Base-by-base conservation (phyloP, 495 filamentous ascomycete species). In the Lepidopterella palustris region DNA sequence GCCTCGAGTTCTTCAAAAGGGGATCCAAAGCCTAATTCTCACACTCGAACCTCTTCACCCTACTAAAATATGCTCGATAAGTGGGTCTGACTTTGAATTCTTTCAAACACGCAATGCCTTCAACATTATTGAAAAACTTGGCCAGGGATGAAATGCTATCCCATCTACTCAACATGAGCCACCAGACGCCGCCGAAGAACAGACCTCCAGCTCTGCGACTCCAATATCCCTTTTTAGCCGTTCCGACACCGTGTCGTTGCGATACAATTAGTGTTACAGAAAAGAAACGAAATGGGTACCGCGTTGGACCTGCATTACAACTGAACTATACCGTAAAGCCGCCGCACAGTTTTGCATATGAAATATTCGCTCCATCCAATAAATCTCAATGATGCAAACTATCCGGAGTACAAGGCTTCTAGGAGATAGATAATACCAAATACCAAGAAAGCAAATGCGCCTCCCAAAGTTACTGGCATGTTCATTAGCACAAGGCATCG, bases 381-480 rank as follows among this genome's bases (percentile, higher is more conserved):
- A 42, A 13, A 3, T 42, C 35, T 2, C 18, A 42, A 18, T 11
- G 18, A 42, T 42, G 35, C 35, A 53, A 20, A 31, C 35, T 57
- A 61, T 18, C 28, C 59, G 15, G 53, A 57, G 50, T 72, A 72
- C n/a, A 67, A 51, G 3, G 86, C 88, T 73, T 98, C 93, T 51
- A 88, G 74, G 10, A 96, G 72, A 70, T 97, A 97, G 66, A 98
- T 92, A 52, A 95, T 70, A 35, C 90, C 93, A 67, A 98, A 98
- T 15, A 87, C 74, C 50, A 97, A 73, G 76, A 98, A 98, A 6
- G 92, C 90, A 35, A 84, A 73, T n/a, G 93, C 93, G 57, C 93
- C 95, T 54, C 95, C 95, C 11, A 98, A 78, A 23, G 93, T 98
- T 24, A 98, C 93, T 98, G 55, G 50, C 21, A 56, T 1, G 8